phyloP scores from a whole-genome alignment of 345 rosid species.

The Excoecaria agallocha region DNA sequence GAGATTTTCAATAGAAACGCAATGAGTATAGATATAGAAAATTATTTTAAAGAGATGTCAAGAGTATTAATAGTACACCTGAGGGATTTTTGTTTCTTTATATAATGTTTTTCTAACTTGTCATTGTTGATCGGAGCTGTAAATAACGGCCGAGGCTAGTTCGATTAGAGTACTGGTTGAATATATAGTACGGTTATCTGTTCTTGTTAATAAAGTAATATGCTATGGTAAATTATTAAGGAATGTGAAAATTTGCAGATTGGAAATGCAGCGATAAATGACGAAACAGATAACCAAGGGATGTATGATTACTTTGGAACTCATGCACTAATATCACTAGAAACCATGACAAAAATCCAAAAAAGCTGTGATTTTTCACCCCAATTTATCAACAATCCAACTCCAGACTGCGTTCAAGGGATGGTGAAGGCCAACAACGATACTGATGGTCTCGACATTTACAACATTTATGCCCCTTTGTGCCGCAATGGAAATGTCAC shows the following conservation, averaged over 20 bases:
- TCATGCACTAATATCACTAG: slow-evolving; percentile 66
- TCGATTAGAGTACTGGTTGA: no score
- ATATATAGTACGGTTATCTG: no score
- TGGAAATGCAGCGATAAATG: slow-evolving; percentile 78
- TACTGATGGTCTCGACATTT: slow-evolving; percentile 40
- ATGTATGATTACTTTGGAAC: slow-evolving; percentile 59
- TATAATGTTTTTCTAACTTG: no score
- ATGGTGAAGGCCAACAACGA: slow-evolving; percentile 20
- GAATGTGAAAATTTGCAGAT: slow-evolving; percentile 39
- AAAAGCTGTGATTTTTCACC: slow-evolving; percentile 51
- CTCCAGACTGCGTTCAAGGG: slow-evolving; percentile 42
- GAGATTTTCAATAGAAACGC: no score
- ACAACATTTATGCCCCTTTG: slow-evolving; percentile 65
- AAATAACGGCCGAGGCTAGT: no score
- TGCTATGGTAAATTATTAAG: no score
- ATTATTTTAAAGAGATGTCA: no score
- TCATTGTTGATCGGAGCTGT: no score
- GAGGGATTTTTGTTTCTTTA: no score
- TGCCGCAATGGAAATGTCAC: slow-evolving; percentile 53
- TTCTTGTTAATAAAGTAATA: no score
- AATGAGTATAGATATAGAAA: no score
- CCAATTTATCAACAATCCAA: slow-evolving; percentile 12
- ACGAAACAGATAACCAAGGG: slow-evolving; percentile 60
- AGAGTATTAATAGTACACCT: no score
- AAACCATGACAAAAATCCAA: slow-evolving; percentile 26